These are phyloP conservation scores for Cercospora sesami DNA, from an alignment of 2,329 filamentous ascomycete species.

Conservation along the genomic window DNA sequence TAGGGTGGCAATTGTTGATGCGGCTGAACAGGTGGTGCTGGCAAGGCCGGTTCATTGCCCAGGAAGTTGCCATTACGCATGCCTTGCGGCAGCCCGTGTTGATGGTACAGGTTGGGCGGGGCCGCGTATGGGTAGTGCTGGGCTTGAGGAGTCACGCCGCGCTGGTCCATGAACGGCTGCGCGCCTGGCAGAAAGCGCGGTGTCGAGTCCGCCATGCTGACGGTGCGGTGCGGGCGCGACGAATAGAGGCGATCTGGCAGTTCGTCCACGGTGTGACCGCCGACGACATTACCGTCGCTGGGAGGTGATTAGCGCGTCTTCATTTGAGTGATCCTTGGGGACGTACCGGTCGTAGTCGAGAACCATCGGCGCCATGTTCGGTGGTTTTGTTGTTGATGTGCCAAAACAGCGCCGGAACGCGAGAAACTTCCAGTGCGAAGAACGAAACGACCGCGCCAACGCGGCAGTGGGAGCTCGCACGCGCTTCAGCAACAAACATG, in stretches of 20 bases:
- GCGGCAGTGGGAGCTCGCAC: conserved; percentile 9
- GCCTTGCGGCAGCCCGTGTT: background rate
- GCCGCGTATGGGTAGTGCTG: background rate
- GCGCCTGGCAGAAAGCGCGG: background rate
- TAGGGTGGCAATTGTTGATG: background rate
- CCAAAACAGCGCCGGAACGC: background rate
- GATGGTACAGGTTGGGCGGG: background rate
- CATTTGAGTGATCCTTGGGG: background rate
- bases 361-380: conserved; percentile 20
- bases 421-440: background rate
- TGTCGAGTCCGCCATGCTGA: background rate
- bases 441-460: background rate
- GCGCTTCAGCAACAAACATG: conserved; percentile 16
- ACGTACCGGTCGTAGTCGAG: conserved; percentile 24
- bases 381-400: background rate
- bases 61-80: background rate
- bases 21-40: background rate
- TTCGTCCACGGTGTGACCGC: conserved; percentile 23
- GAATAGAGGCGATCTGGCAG: conserved; percentile 11
- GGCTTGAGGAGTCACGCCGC: background rate
- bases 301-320: conserved; percentile 6
- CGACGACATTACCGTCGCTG: conserved; percentile 25
- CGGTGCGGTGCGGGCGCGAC: background rate
- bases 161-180: background rate
- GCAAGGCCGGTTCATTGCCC: background rate